phyloP scores from a whole-genome alignment of 805 yeast genomes.

The Sungouiella blattae region DNA sequence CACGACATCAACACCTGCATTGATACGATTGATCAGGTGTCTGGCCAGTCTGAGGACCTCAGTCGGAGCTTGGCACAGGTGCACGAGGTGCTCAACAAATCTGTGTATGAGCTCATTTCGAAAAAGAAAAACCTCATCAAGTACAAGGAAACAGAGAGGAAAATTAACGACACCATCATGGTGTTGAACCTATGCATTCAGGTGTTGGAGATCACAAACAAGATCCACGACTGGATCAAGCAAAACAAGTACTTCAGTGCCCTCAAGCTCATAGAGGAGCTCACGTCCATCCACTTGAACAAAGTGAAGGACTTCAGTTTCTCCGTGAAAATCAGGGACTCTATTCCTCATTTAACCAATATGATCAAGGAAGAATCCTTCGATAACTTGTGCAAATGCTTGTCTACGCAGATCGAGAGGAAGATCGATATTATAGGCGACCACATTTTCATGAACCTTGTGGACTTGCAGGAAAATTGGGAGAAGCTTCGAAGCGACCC shows the following conservation, averaged over 20 bases:
- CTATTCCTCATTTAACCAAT: conserved; percentile 71
- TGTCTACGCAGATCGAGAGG: conserved; percentile 56
- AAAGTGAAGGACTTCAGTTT: conserved; percentile 73
- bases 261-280: conserved; percentile 72
- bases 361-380: conserved; percentile 74
- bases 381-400: conserved; percentile 61
- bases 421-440: conserved; percentile 60
- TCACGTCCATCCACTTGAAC: conserved; percentile 64
- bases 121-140: conserved; percentile 59
- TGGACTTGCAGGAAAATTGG: conserved; percentile 60
- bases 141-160: conserved; percentile 58
- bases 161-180: conserved; percentile 67
- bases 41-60: conserved; percentile 53
- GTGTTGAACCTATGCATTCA: conserved; percentile 72
- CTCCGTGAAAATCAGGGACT: conserved; percentile 64
- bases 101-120: conserved; percentile 63
- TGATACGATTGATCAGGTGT: conserved; percentile 59
- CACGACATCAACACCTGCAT: conserved; percentile 56
- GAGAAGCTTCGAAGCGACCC: conserved; percentile 41
- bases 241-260: conserved; percentile 81
- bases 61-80: conserved; percentile 53
- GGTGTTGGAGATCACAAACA: conserved; percentile 81
- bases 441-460: conserved; percentile 51
- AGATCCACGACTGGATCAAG: conserved; percentile 74
- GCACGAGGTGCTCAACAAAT: conserved; percentile 53